Conservation (phyloP, 2,329 filamentous ascomycete genomes). For the Neofusicoccum kwambonambiense region DNA sequence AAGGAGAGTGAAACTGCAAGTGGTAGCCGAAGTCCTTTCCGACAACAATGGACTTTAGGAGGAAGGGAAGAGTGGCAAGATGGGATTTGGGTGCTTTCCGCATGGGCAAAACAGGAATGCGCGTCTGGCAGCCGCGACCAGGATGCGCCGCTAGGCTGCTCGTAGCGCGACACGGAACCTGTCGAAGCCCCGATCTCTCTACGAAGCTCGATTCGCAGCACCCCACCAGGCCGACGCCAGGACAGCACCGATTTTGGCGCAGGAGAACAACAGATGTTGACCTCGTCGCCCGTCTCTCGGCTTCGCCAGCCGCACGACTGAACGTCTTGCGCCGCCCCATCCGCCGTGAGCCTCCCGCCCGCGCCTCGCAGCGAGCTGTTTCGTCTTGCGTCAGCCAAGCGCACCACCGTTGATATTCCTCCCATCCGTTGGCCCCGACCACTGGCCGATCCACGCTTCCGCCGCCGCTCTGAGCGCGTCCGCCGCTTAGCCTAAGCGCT, state of each 20-base stretch:
- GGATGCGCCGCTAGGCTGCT: constrained; percentile 3
- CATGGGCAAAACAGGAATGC: constrained; percentile 14
- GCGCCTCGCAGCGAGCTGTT: neutral
- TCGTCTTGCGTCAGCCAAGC: constrained; percentile 9
- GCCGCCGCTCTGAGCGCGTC: neutral
- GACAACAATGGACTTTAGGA: neutral
- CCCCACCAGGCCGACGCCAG: neutral
- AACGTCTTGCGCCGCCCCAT: neutral
- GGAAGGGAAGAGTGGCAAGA: neutral
- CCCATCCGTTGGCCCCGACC: neutral
- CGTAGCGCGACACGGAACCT: neutral
- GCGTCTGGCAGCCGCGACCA: constrained; percentile 4
- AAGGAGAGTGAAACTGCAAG: neutral
- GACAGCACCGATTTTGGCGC: neutral
- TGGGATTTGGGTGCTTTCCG: constrained; percentile 4
- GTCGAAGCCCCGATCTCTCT: neutral
- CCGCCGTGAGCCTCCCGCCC: neutral
- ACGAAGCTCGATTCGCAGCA: neutral
- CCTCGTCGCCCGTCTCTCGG: neutral
- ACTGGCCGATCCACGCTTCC: neutral
- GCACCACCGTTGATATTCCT: neutral
- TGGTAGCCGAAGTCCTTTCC: neutral
- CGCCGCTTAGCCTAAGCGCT: neutral
- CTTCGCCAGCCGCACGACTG: neutral
- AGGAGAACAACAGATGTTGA: neutral